Evolutionary conservation across 2,329 filamentous ascomycete species (phyloP).

Genomic region (Dactylellina sp.): DNA sequence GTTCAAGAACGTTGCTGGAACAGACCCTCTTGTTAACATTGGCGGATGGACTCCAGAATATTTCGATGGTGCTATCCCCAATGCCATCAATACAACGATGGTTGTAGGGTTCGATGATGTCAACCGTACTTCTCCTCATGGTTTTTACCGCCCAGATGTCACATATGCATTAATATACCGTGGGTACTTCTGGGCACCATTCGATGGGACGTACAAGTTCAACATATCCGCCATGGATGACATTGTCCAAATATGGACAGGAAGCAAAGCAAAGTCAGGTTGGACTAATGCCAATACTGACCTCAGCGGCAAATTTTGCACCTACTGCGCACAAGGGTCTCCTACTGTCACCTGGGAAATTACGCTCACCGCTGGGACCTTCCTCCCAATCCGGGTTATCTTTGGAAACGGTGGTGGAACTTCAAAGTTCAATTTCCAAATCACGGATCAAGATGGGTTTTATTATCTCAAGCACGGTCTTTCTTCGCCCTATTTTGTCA

Average conservation of each 20-base stretch:
- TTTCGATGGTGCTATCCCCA: conserved; percentile 1
- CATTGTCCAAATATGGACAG: conserved; percentile 7
- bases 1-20: not conserved
- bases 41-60: conserved; percentile 15
- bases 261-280: not conserved
- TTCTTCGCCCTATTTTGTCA: conserved; percentile 1
- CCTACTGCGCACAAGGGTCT: too few species aligned
- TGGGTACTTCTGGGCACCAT: conserved; percentile 20
- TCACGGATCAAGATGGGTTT: not conserved
- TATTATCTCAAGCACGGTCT: conserved; percentile 7
- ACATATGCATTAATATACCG: conserved; percentile 17
- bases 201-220: conserved; percentile 1
- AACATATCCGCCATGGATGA: not conserved
- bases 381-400: conserved; percentile 3
- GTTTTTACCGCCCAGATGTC: conserved; percentile 3
- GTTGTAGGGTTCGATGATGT: not conserved
- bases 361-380: not conserved
- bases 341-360: too few species aligned
- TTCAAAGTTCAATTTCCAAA: conserved; percentile 10
- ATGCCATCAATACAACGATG: not conserved
- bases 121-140: not conserved
- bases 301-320: not conserved
- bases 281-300: conserved; percentile 5
- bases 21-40: not conserved
- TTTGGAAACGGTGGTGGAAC: conserved; percentile 10